Evolutionary conservation across 192 early-diverging fungal genomes (phyloP), one percentile per base, ranked within the genome.

Genomic region (Geranomyces variabilis): DNA sequence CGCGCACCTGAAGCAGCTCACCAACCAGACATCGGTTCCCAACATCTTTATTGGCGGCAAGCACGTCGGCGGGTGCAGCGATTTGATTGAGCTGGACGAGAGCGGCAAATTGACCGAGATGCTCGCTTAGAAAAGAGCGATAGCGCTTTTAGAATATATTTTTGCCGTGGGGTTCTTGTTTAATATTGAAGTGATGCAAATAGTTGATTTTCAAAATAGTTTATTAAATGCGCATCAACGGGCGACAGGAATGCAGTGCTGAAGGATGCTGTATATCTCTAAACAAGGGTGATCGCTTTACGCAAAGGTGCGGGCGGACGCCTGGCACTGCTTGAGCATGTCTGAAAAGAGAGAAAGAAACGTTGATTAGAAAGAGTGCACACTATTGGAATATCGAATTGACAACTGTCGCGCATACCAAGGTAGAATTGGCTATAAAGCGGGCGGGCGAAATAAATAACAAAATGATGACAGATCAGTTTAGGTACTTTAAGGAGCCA

Each of bases 321-420:
- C 45, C 73, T 93, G 93, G 85, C 94, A 98, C 60, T 90, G 83
- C 87, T 95, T 95, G 63, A 98, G 87, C 81, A 90, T 85, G 71
- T 98, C 94, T 41, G 36, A 10, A 10, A 41, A 41, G 10, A 41
- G 36, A 3, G 36, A 41, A 41, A 10, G 10, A 10, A 41, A 41
- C 10, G n/a, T 41, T 7, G 36, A 41, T 41, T 41, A 41, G 36
- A 3, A 10, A 41, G 36, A 41, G 36, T 7, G 10, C 36, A 41
- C 36, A n/a, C 36, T 41, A 41, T 10, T 3, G 36, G 36, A 41
- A n/a, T n/a, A n/a, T n/a, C n/a, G n/a, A n/a, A n/a, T n/a, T n/a
- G 91, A 93, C 83, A 93, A 98, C 60, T 89, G 83, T 87, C 94
- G 94, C 67, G 87, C 81, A 90, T 85, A 70, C 96, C 94, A 44